Evolutionary conservation across 140 eudicot species (phyloP), one percentile per base, ranked within the genome.

Genomic region (Oenanthe javanica): DNA sequence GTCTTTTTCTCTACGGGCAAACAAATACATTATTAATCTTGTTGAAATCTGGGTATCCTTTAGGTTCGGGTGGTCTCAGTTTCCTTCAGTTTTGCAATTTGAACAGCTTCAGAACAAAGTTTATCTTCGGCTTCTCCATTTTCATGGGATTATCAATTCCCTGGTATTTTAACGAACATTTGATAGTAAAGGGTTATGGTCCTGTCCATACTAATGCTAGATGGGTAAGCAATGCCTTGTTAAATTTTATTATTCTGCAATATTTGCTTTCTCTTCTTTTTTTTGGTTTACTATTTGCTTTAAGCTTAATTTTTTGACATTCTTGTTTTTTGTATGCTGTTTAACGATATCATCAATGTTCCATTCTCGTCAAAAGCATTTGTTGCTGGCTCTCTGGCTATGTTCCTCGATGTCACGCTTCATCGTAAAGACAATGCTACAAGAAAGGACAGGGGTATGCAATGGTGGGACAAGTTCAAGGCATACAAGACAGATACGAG

Each of bases 111-210:
- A 87, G 97, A 82, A 93, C 97, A 63, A 95, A 88, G 87, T 95
- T 95, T 84, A 89, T 95, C 72, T 86, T 95, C n/a, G 99, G 93
- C 13, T 90, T 95, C 86, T 95, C 97, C 0, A 71, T 92, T 81
- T 95, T 90, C 88, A 88, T 95, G 97, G 99, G 99, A 72, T 81
- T 95, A 75, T 95, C 97, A 13, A 84, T 92, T 74, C 99, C 99
- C 13, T 97, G 92, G 46, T 95, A 95, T 85, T 92, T 95, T 88
- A 95, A 92, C n/a, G 97, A 91, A 87, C 88, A 95, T 89, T 72
- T 79, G 31, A 87, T 91, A n/a, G 50, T 92, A 9, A 90, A 81
- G 77, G 89, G 90, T 71, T 92, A 83, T 23, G 93, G 97, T n/a
- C 99, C 99, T 4, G 97, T 91, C 43, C 97, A 92, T 87, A 92